These are phyloP conservation scores for Monosporascus cannonballus DNA, from an alignment of 2,329 filamentous ascomycete species.

Conservation along the genomic window DNA sequence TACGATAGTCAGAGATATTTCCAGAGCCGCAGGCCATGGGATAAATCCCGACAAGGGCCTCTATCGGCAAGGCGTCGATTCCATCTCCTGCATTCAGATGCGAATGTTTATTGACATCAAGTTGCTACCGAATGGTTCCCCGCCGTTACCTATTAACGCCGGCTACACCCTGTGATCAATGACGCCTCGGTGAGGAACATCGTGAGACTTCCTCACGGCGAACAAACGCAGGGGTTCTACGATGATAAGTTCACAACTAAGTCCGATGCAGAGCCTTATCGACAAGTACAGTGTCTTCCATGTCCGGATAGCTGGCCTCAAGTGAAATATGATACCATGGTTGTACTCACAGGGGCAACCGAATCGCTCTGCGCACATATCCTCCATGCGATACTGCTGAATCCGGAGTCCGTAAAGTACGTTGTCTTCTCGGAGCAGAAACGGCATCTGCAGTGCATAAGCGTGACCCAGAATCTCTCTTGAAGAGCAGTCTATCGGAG, in stretches of 20 bases:
- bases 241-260: conserved; percentile 7
- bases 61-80: conserved; percentile 55
- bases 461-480: conserved; percentile 39
- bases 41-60: conserved; percentile 40
- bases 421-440: conserved; percentile 50
- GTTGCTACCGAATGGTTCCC: conserved; percentile 9
- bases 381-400: conserved; percentile 35
- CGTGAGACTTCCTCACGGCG: neutral
- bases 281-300: conserved; percentile 20
- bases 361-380: conserved; percentile 42
- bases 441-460: conserved; percentile 33
- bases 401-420: conserved; percentile 36
- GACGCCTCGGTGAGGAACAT: conserved; percentile 20
- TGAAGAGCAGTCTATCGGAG: conserved; percentile 16
- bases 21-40: conserved; percentile 20
- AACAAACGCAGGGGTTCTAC: neutral
- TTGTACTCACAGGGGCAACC: conserved; percentile 23
- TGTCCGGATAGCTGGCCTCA: neutral
- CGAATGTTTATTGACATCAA: conserved; percentile 27
- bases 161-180: conserved; percentile 55
- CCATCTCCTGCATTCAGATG: conserved; percentile 49
- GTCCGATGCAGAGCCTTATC: conserved; percentile 20
- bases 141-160: conserved; percentile 45
- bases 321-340: conserved; percentile 7
- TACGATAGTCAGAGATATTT: conserved; percentile 28